Conservation (phyloP, 2,329 filamentous ascomycete species). For the Calonectria leucothoes region DNA sequence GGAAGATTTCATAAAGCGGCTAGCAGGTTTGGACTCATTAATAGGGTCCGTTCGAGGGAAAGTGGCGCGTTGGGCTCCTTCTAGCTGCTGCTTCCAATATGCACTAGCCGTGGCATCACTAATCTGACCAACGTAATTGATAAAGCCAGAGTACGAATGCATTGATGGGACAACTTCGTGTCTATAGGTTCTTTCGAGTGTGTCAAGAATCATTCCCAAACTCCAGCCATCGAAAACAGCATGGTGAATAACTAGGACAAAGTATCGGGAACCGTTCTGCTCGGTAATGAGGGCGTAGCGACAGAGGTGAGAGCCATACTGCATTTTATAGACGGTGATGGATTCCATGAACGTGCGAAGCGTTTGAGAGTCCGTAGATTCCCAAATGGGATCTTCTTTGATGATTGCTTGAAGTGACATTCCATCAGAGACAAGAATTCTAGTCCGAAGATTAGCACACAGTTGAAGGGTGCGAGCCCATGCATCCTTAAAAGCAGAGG, state of each 20-base stretch:
- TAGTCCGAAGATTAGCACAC: neutral
- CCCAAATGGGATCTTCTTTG: neutral
- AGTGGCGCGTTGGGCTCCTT: neutral
- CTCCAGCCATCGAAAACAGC: slow-evolving; percentile 41
- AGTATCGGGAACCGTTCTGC: neutral
- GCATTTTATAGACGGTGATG: neutral
- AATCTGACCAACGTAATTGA: neutral
- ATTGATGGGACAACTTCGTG: neutral
- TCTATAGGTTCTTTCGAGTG: neutral
- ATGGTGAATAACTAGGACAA: slow-evolving; percentile 34
- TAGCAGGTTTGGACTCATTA: neutral
- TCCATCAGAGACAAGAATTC: neutral
- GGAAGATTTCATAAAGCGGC: neutral
- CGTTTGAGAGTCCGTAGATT: neutral
- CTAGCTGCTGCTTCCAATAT: slow-evolving; percentile 3
- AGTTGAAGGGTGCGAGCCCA: neutral
- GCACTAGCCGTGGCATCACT: neutral
- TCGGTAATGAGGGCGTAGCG: slow-evolving; percentile 5
- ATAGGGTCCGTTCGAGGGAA: neutral
- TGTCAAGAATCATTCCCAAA: neutral
- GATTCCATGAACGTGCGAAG: neutral
- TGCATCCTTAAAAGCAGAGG: neutral
- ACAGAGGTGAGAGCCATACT: slow-evolving; percentile 1
- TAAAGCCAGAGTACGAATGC: neutral
- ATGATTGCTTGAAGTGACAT: neutral